These are phyloP conservation scores for Xylariales sp. DNA, from an alignment of 2,329 filamentous ascomycete genomes.

Conservation along the genomic window DNA sequence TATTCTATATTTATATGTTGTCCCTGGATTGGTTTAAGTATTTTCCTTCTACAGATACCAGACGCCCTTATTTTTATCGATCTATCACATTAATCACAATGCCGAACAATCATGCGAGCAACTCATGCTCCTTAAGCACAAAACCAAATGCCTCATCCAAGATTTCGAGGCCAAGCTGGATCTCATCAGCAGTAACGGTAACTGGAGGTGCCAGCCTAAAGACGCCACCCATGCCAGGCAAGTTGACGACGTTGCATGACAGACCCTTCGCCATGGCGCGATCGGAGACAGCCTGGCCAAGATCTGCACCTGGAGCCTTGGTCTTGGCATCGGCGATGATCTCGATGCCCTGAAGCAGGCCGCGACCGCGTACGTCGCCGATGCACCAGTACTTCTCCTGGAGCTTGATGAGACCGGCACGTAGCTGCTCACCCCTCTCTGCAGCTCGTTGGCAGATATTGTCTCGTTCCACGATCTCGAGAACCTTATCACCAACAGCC, in stretches of 20 bases:
- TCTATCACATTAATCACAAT: too few relatives aligned
- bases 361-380: slow-evolving; percentile 46
- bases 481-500: slow-evolving; percentile 49
- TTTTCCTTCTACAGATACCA: too few relatives aligned
- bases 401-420: slow-evolving; percentile 35
- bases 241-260: slow-evolving; percentile 44
- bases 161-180: slow-evolving; percentile 41
- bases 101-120: too few relatives aligned
- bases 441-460: slow-evolving; percentile 34
- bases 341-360: slow-evolving; percentile 46
- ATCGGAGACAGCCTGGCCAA: slow-evolving; percentile 38
- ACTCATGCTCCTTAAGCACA: too few relatives aligned
- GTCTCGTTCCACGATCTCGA: slow-evolving; percentile 49
- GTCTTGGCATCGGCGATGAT: slow-evolving; percentile 40
- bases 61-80: too few relatives aligned
- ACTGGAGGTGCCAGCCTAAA: slow-evolving; percentile 48
- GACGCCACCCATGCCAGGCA: slow-evolving; percentile 42
- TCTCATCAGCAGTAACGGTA: slow-evolving; percentile 38
- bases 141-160: slow-evolving; percentile 47
- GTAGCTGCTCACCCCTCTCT: slow-evolving; percentile 36
- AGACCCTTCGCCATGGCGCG: slow-evolving; percentile 40
- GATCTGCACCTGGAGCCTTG: slow-evolving; percentile 35
- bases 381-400: slow-evolving; percentile 47
- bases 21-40: too few relatives aligned
- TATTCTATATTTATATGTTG: too few relatives aligned